Base-by-base conservation (phyloP, 2,329 filamentous ascomycete genomes). In the Cladophialophora exuberans region DNA sequence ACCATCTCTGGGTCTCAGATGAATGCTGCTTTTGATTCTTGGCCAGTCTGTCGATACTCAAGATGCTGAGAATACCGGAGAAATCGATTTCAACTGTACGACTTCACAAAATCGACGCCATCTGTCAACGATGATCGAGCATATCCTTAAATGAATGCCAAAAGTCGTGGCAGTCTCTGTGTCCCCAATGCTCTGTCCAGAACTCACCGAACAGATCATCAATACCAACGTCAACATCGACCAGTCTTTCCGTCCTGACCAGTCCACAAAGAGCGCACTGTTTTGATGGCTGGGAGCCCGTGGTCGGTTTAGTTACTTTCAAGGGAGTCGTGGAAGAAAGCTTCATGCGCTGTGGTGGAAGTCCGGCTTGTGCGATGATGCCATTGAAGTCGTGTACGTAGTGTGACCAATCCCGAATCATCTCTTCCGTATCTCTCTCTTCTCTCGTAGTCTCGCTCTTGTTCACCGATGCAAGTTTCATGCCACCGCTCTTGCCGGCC, bases 161-260 rank as follows among this genome's bases (percentile, higher is more conserved):
- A 67, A 96, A 96, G 59, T 88, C 87, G 69, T 83, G 83, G 72
- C 93, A 97, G 17, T 83, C 82, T 59, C 83, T 77, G 72, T 92
- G 88, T 0, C 87, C 90, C 87, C 90, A 92, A 70, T 93, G 87
- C 41, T 97, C 91, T 36, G 88, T 79, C 93, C 93, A 97, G 90
- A 91, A 97, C 75, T 97, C 93, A 10, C 90, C 91, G 76, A 97
- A 97, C 69, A 88, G 91, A 70, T 97, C 93, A 65, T 93, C 86
- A 6, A 95, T 84, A 22, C 86, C 80, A 48, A 85, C 76, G 66
- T 96, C 91, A 28, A 94, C 82, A 66, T 86, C 90, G 17, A 76
- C 71, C 9, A 97, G 79, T 45, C 93, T 81, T 73, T 97, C 93
- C 35, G 96, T 90, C 61, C 93, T 79, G 74, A 89, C 94, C 61